Conservation (phyloP, 164 flowering plant species). For the Euptelea pleiosperma region DNA sequence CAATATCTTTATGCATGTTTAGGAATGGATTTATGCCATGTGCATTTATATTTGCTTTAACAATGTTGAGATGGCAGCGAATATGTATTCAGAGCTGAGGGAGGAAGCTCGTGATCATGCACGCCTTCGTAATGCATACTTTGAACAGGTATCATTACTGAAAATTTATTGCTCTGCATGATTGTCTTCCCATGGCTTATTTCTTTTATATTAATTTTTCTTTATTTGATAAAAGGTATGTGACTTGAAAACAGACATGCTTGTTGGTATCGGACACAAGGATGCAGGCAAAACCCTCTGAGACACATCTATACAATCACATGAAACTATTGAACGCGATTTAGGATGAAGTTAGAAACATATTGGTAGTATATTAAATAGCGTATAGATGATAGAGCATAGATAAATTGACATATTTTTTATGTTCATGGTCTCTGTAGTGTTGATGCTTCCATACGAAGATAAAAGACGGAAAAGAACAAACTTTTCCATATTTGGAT, state of each 20-base stretch:
- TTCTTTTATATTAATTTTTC: background rate
- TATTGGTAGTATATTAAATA: too few relatives aligned
- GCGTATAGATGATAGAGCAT: too few relatives aligned
- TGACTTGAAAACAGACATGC: background rate
- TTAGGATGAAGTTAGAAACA: too few relatives aligned
- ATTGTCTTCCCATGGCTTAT: background rate
- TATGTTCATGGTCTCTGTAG: too few relatives aligned
- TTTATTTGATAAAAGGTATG: background rate
- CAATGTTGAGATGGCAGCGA: constrained; percentile 71
- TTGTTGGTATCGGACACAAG: background rate
- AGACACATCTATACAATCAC: background rate
- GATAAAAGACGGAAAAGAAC: too few relatives aligned
- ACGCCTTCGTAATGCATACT: constrained; percentile 81
- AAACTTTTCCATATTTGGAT: too few relatives aligned
- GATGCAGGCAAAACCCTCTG: background rate
- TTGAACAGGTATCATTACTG: constrained; percentile 74
- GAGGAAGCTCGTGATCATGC: constrained; percentile 98
- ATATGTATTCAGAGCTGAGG: constrained; percentile 81
- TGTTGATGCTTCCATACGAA: too few relatives aligned
- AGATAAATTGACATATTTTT: too few relatives aligned
- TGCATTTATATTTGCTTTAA: constrained; percentile 30
- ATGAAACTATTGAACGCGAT: background rate
- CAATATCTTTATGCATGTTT: constrained; percentile 16
- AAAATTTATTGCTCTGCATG: too few relatives aligned
- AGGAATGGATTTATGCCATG: constrained; percentile 11